These are phyloP conservation scores for Apiospora saccharicola DNA, from an alignment of 2,329 filamentous ascomycete species.

Conservation along the genomic window DNA sequence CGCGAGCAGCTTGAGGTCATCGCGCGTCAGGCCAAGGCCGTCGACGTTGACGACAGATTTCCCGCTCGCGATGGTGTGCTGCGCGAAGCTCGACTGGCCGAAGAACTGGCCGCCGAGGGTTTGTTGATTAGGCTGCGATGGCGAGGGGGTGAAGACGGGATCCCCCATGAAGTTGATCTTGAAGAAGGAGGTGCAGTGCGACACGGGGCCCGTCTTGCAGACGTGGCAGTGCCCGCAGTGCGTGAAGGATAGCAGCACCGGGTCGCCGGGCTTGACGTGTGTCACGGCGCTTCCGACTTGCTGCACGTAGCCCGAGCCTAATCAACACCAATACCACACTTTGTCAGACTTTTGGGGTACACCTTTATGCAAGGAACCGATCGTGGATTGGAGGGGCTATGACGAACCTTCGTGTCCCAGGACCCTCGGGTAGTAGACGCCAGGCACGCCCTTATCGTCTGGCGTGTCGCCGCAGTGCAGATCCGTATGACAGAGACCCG, in stretches of 20 bases:
- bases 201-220: constrained; percentile 53
- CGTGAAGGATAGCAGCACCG: constrained; percentile 56
- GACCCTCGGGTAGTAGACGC: constrained; percentile 53
- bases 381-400: background rate
- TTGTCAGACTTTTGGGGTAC: constrained; percentile 4
- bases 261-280: constrained; percentile 51
- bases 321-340: background rate
- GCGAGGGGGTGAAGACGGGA: constrained; percentile 47
- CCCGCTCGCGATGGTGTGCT: constrained; percentile 27
- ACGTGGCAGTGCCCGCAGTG: constrained; percentile 55
- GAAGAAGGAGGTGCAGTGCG: constrained; percentile 57
- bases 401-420: constrained; percentile 60
- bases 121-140: constrained; percentile 46
- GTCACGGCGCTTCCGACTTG: constrained; percentile 50
- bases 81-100: constrained; percentile 29
- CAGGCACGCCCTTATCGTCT: constrained; percentile 41
- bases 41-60: constrained; percentile 27
- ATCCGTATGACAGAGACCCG: constrained; percentile 64
- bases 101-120: constrained; percentile 47
- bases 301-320: constrained; percentile 55
- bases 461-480: constrained; percentile 51
- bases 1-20: constrained; percentile 28
- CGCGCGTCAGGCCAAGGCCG: constrained; percentile 21
- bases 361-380: background rate
- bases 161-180: constrained; percentile 61